Evolutionary conservation across 371 early-diverging fungal species (phyloP).

Genomic region (Mortierella sp.): DNA sequence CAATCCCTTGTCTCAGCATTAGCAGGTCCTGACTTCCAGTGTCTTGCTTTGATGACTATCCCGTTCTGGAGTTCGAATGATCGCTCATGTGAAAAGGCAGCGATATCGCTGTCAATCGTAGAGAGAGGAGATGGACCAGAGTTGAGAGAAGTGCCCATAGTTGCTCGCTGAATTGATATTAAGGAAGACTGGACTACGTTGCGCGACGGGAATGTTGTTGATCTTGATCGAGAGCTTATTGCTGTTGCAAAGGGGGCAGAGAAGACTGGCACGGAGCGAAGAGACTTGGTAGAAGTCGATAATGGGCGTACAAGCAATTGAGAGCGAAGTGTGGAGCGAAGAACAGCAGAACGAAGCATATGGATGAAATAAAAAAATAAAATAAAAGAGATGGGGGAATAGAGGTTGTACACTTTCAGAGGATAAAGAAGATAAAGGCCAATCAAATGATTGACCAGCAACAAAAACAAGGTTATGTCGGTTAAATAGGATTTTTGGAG

Average conservation of each 20-base stretch:
- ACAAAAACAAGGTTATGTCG: not conserved
- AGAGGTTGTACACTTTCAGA: not conserved
- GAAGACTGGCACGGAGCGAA: not conserved
- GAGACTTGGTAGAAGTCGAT: not conserved
- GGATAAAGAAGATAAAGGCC: not conserved
- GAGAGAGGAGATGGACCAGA: not conserved
- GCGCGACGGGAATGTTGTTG: not conserved
- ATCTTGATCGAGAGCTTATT: not conserved
- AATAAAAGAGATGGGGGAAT: not conserved
- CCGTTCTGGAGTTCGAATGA: constrained; percentile 44
- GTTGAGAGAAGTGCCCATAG: constrained; percentile 12
- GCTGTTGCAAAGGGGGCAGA: not conserved
- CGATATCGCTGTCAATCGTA: not conserved
- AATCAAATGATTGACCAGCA: not conserved
- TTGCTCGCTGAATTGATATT: not conserved
- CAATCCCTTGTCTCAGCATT: constrained; percentile 23
- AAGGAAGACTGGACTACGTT: not conserved
- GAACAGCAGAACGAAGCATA: not conserved
- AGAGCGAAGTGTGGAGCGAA: not conserved
- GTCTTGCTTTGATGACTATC: constrained; percentile 30
- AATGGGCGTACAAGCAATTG: not conserved
- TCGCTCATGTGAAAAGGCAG: constrained; percentile 18
- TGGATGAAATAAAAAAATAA: not conserved
- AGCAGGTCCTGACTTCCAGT: constrained; percentile 37
- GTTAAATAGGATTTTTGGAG: not conserved